Percentiles rank a stretch among this genome's conserved stretches.
Conservation (phyloP, 1,284 basidiomycete genomes). For the Pisolithus thermaeus region DNA sequence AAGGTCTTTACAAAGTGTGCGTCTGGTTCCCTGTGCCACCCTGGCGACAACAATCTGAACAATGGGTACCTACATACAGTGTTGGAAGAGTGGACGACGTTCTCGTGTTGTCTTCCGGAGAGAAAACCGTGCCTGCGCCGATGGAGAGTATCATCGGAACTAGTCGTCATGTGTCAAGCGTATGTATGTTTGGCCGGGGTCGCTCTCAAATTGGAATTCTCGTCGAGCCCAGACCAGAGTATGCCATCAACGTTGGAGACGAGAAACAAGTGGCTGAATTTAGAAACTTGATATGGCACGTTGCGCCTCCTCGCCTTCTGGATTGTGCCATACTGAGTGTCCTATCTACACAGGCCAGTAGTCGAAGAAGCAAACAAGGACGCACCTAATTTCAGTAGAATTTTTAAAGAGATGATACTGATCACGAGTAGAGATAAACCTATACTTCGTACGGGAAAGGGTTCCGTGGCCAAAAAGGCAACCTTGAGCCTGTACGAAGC, state of each 20-base stretch:
- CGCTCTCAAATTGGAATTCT: constrained; percentile 21
- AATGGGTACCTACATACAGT: constrained; percentile 4
- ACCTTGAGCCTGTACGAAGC: constrained; percentile 20
- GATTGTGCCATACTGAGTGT: not conserved
- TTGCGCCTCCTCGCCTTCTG: not conserved
- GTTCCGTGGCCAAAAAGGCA: constrained; percentile 24
- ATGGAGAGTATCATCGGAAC: constrained; percentile 16
- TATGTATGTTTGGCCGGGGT: constrained; percentile 23
- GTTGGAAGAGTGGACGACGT: constrained; percentile 23
- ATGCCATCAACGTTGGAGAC: constrained; percentile 17
- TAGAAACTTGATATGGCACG: constrained; percentile 25
- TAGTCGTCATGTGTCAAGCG: constrained; percentile 8
- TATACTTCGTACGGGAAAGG: constrained; percentile 23
- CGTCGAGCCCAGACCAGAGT: constrained; percentile 17
- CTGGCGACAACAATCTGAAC: not conserved
- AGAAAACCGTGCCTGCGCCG: constrained; percentile 19
- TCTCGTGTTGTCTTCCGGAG: constrained; percentile 15
- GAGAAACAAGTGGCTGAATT: constrained; percentile 14
- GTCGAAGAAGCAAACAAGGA: constrained; percentile 30
- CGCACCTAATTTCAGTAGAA: constrained; percentile 28
- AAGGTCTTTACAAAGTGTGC: constrained; percentile 32
- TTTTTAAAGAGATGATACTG: constrained; percentile 31
- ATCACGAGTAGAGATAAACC: constrained; percentile 21
- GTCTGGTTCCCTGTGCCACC: not conserved
- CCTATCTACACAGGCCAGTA: constrained; percentile 12